phyloP scores from a whole-genome alignment of 495 filamentous ascomycete genomes.

The Penicillium waksmanii region DNA sequence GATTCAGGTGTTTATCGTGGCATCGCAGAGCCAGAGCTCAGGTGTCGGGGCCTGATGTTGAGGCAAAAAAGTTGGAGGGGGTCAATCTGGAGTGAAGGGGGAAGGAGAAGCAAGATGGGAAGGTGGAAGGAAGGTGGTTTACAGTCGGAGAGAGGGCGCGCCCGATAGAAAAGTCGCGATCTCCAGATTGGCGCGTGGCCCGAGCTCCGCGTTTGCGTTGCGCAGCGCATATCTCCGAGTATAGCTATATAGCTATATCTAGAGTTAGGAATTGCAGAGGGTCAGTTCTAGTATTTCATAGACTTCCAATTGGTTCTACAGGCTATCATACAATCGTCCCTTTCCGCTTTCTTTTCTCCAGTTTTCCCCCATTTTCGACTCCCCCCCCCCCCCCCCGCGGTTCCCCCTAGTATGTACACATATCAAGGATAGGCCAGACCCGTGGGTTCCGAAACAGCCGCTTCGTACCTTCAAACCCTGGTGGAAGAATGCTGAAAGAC shows the following conservation, averaged over 20 bases:
- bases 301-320: slow-evolving; percentile 6
- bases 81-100: background rate
- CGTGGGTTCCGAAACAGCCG: background rate
- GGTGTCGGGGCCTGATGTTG: slow-evolving; percentile 1
- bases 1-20: slow-evolving; percentile 23
- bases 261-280: background rate
- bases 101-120: background rate
- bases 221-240: background rate
- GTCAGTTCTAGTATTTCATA: background rate
- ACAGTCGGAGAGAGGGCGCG: slow-evolving; percentile 24
- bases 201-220: slow-evolving; percentile 40
- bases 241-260: too few relatives aligned
- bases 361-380: background rate
- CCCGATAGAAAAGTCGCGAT: slow-evolving; percentile 49
- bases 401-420: background rate
- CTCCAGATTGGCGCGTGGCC: slow-evolving; percentile 43
- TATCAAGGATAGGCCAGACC: background rate
- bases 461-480: background rate
- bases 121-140: background rate
- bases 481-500: background rate
- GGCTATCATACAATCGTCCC: background rate
- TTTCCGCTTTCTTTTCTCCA: background rate
- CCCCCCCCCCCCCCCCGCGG: background rate
- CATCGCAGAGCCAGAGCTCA: slow-evolving; percentile 34
- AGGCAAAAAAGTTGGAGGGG: background rate